Conservation (phyloP, 108 stramenopile species). For the Cyclotella atomus region DNA sequence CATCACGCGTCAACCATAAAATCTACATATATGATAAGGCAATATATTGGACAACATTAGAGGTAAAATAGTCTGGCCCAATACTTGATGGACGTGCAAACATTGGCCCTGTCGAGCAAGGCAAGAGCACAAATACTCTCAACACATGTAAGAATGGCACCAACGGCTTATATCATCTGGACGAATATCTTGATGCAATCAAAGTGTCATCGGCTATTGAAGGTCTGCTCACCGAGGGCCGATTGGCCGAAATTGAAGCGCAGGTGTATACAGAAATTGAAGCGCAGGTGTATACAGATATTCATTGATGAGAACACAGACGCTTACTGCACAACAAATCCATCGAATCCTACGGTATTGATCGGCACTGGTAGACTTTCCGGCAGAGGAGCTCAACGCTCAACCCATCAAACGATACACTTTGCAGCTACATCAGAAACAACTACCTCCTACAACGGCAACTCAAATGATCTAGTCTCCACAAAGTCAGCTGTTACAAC, state of each 20-base stretch:
- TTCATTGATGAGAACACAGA: no score
- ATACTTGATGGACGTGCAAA: conserved; percentile 22
- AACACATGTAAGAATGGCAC: conserved; percentile 22
- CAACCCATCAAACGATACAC: no score
- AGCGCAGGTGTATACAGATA: conserved; percentile 14
- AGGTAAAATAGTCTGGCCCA: no score
- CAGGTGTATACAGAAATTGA: conserved; percentile 10
- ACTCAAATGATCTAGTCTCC: no score
- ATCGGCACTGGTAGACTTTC: conserved; percentile 15
- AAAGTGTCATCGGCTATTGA: conserved; percentile 12
- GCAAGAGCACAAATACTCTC: conserved; percentile 22
- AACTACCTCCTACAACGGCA: no score
- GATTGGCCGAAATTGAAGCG: conserved; percentile 14
- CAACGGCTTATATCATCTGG: conserved; percentile 7
- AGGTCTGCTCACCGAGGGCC: conserved; percentile 4
- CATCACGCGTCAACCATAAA: no score
- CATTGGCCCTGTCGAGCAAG: neutral
- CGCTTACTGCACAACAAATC: conserved; percentile 25
- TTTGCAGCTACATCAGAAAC: no score
- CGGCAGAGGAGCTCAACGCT: neutral
- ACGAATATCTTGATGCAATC: conserved; percentile 32
- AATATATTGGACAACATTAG: no score
- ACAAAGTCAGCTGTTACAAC: no score
- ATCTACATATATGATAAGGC: no score
- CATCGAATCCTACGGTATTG: conserved; percentile 11